Evolutionary conservation across 345 rosid genomes (phyloP), one percentile per base, ranked within the genome.

Genomic region (Lepidium didymum): DNA sequence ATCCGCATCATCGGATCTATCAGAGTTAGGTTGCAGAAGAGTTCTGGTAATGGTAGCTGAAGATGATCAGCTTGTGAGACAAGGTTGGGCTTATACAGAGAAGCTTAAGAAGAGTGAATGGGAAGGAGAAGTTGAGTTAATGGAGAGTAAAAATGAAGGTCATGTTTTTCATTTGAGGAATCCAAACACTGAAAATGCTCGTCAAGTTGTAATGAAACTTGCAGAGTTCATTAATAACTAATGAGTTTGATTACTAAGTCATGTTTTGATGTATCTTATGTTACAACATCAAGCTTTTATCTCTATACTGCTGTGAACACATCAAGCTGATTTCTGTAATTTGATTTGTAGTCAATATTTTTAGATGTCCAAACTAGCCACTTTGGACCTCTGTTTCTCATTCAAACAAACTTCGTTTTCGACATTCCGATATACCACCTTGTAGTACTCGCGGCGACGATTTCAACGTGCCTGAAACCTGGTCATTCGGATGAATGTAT

Each of bases 1-100:
- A 2, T 36, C 31, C 5, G 83, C 71, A 38, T 57, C 80, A 29
- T 16, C 42, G 16, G 66, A 56, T 38, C 11, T 85, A 53, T 56
- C 42, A 36, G 74, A 64, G 2, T 33, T 85, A n/a, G 75, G 76
- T 42, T 78, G 84, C 25, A 68, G 29, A 1, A 69, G 59, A 70
- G 63, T 81, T 41, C 16, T 82, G 60, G 82, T 87, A 1, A 72
- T 77, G 49, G 81, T 81, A 1, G 82, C 85, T 0, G 86, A 74
- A 55, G 61, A 65, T 14, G 88, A 86, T 56, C 0, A 5, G 3
- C 29, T 73, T 16, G 77, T 62, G n/a, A 69, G 74, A 0, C 83
- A 83, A 10, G 85, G 88, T 1, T 47, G 73, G 74, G 46, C 45
- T 12, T 86, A 86, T 40, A 49, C 7, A 29, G 73, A 42, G 21